Base-by-base conservation (phyloP, 2,329 filamentous ascomycete genomes). In the Cercospora janseana region DNA sequence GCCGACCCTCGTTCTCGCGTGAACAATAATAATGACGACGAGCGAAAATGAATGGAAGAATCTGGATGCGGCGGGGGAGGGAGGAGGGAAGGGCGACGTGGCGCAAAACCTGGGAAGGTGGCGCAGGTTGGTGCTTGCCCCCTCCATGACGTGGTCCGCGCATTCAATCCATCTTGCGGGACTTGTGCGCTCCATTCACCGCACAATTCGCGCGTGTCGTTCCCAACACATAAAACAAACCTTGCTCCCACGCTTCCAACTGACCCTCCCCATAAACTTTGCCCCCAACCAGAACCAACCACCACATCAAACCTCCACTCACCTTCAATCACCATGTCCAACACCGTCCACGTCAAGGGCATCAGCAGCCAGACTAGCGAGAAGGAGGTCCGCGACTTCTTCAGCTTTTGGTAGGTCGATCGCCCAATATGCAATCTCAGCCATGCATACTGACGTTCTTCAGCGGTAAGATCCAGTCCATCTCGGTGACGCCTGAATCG, bases 371-470 rank as follows among this genome's bases (percentile, higher is more conserved):
- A 85, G 69, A 96, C 92, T 50, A 83, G 81, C 61, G 90, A 98
- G 73, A 86, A 91, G 74, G 90, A 97, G 73, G 84, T 98, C 64
- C 83, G 83, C 67, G 91, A 95, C 69, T 98, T 98, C 79, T 98
- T 98, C 79, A 93, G 87, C 77, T 97, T 97, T 72, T 85, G 81
- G 88, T 92, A 79, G 69, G 81, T 65, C 35, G 38, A 8, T 6
- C 32, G 7, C 15, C 21, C 10, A 15, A 3, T 18, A 29, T 45
- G 13, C 16, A 8, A 4, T n/a, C 18, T 20, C 16, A 24, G 40
- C 7, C 7, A 27, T 24, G 27, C 23, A 43, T 46, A 37, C 53
- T 58, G 41, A 58, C 47, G 4, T 21, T 13, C 10, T 28, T 18
- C 67, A 93, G 89, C 69, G 93, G 93, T 70, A 97, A 96, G 79